A percentile compares a stretch with the other conserved stretches of the same genome.
phyloP scores from a whole-genome alignment of 2,329 filamentous ascomycete species.

The Metarhizium rileyi region DNA sequence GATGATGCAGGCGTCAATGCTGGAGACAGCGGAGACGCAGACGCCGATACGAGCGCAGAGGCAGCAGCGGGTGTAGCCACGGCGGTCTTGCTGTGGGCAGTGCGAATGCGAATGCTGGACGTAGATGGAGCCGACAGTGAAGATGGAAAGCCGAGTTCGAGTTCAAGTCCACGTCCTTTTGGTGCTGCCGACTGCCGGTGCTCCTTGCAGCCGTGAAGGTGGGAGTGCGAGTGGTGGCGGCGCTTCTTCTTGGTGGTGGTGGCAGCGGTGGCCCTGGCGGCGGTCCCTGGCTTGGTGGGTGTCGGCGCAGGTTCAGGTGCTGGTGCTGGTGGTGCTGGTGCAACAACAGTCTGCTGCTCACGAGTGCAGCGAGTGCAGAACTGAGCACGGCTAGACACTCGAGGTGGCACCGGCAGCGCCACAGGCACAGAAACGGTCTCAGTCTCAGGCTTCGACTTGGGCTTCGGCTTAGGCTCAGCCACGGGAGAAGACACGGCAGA shows the following conservation, averaged over 20 bases:
- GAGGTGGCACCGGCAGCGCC: constrained; percentile 1
- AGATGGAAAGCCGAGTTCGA: not conserved
- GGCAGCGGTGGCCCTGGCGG: not conserved
- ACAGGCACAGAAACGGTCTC: not conserved
- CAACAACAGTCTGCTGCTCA: not conserved
- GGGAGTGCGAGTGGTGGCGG: not conserved
- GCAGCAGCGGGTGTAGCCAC: not conserved
- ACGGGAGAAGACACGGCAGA: not conserved
- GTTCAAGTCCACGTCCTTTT: too few relatives aligned
- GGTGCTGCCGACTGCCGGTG: not conserved
- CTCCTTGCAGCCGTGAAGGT: not conserved
- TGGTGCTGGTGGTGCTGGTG: too few relatives aligned
- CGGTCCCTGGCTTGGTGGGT: not conserved
- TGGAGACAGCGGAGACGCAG: not conserved
- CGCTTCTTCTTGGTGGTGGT: not conserved
- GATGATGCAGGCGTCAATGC: constrained; percentile 1
- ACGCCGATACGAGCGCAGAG: not conserved
- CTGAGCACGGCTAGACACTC: constrained; percentile 1
- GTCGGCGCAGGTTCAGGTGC: too few relatives aligned
- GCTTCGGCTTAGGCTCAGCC: not conserved
- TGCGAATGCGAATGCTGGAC: not conserved
- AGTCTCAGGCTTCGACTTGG: not conserved
- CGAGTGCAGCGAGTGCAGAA: not conserved
- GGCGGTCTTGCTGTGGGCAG: not conserved
- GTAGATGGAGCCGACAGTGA: not conserved